Percentiles rank a stretch among this genome's conserved stretches.
phyloP scores from a whole-genome alignment of 768 basidiomycete genomes.

The Cystobasidium ongulense region DNA sequence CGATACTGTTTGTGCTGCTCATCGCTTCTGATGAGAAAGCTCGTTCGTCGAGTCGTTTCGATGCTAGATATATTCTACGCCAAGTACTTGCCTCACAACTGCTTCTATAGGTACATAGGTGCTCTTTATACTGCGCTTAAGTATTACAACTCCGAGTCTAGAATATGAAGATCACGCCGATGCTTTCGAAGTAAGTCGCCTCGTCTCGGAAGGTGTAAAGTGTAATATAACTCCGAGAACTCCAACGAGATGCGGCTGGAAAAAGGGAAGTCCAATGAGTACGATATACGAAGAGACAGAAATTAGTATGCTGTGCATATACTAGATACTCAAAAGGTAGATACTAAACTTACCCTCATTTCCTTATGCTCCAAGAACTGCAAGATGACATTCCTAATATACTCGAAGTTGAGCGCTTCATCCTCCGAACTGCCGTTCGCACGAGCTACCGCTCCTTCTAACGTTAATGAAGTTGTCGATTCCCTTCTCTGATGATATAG shows the following conservation, averaged over 20 bases:
- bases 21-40: no score
- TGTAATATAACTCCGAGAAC: slow-evolving; percentile 85
- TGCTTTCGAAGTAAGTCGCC: slow-evolving; percentile 74
- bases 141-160: no score
- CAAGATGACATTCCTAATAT: slow-evolving; percentile 86
- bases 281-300: background rate
- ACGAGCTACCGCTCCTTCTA: background rate
- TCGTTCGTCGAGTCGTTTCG: no score
- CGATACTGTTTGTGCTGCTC: no score
- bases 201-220: slow-evolving; percentile 90
- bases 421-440: slow-evolving; percentile 52
- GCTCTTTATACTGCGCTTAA: no score
- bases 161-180: slow-evolving; percentile 3
- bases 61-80: no score
- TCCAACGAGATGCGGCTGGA: slow-evolving; percentile 74
- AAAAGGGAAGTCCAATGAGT: background rate
- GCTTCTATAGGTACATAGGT: no score
- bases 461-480: slow-evolving; percentile 40
- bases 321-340: no score
- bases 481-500: background rate
- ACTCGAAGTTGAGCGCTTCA: slow-evolving; percentile 91
- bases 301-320: no score
- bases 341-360: slow-evolving; percentile 69
- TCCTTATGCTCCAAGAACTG: slow-evolving; percentile 98
- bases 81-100: no score